Evolutionary conservation across 1,284 basidiomycete species (phyloP), one percentile per base, ranked within the genome.

Genomic region (Coriolopsis trogii): DNA sequence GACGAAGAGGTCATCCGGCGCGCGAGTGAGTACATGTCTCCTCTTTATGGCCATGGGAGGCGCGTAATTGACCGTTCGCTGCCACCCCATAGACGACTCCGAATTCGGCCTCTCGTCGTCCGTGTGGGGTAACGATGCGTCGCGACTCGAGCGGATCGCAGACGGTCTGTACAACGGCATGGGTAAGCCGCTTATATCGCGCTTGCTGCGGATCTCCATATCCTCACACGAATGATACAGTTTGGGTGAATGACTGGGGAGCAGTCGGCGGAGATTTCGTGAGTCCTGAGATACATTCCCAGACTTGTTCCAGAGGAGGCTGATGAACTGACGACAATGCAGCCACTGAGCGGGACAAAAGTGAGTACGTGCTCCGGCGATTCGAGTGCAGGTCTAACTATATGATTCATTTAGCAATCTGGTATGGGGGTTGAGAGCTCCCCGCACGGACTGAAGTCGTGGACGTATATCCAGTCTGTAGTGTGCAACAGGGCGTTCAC

Each of bases 1-100:
- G 57, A 59, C 24, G 54, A 48, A 6, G 53, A 56, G 4, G 57
- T 59, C 20, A 23, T 59, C 15, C 43, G 49, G 4, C 47, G 54
- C 31, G 57, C 57, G 6, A 59, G 57, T 59, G 16, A 13, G 53
- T 49, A 21, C 18, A 9, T 7, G n/a, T n/a, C n/a, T n/a, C n/a
- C n/a, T n/a, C n/a, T n/a, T 18, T 13, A 21, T 25, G 15, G 1
- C 6, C 25, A 4, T 21, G n/a, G n/a, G n/a, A n/a, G n/a, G n/a
- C n/a, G n/a, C n/a, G n/a, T n/a, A n/a, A n/a, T n/a, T n/a, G n/a
- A n/a, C n/a, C n/a, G n/a, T n/a, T n/a, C n/a, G n/a, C n/a, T n/a
- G n/a, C n/a, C n/a, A n/a, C n/a, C n/a, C n/a, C n/a, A 15, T 33
- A 55, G 53, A 55, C 16, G 49, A 25, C 16, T 34, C 53, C 7